Conservation (phyloP, 2,329 filamentous ascomycete species). For the Fusarium chuoi region DNA sequence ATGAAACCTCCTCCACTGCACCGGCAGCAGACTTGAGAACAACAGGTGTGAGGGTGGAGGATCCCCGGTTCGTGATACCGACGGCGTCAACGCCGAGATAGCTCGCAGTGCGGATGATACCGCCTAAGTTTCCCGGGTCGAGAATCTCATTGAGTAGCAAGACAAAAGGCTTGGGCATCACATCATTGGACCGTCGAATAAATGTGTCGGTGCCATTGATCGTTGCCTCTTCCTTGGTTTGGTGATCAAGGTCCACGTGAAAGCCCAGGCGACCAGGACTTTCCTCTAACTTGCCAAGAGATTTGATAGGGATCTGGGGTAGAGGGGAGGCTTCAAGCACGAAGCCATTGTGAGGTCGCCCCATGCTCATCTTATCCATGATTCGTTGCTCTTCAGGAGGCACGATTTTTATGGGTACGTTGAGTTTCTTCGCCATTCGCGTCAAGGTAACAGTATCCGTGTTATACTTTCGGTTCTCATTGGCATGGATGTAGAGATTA, state of each 20-base stretch:
- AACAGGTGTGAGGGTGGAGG: conserved; percentile 78
- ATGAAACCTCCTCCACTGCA: conserved; percentile 80
- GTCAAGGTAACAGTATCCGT: conserved; percentile 58
- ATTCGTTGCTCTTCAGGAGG: conserved; percentile 70
- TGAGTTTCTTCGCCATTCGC: conserved; percentile 57
- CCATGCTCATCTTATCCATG: conserved; percentile 84
- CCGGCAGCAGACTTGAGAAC: conserved; percentile 90
- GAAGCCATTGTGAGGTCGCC: conserved; percentile 89
- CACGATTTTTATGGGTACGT: conserved; percentile 68
- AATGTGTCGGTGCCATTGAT: conserved; percentile 77
- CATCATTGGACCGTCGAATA: conserved; percentile 44
- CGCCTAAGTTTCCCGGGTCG: conserved; percentile 91
- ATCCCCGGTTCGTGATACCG: conserved; percentile 77
- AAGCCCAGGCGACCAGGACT: conserved; percentile 62
- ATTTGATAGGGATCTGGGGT: conserved; percentile 74
- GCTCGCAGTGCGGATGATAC: conserved; percentile 86
- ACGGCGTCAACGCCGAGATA: conserved; percentile 92
- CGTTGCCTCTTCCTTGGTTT: conserved; percentile 77
- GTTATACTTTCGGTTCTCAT: conserved; percentile 63
- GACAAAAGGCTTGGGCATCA: conserved; percentile 71
- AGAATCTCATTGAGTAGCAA: conserved; percentile 80
- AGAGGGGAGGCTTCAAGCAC: conserved; percentile 88
- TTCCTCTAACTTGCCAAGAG: conserved; percentile 62
- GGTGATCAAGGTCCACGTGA: conserved; percentile 68
- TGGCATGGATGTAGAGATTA: conserved; percentile 80